Base-by-base conservation (phyloP, 768 basidiomycete species). In the Suillus subluteus region DNA sequence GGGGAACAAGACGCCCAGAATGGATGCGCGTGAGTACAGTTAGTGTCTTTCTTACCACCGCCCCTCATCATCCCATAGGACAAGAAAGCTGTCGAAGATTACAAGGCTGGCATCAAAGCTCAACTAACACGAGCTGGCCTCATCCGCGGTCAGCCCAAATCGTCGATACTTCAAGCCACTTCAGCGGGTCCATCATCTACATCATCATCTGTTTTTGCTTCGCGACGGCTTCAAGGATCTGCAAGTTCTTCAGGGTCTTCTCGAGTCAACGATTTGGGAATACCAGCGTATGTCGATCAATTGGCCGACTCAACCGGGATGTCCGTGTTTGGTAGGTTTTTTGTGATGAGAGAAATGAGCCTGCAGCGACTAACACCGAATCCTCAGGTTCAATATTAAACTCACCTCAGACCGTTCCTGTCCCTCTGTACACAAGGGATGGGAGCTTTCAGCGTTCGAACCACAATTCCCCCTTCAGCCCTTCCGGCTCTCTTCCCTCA, bases 1-100 rank as follows among this genome's bases (percentile, higher is more conserved):
- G 93, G 93, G 93, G 93, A 4, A 81, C 88, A 9, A 90, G 86
- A 73, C 86, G 93, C 62, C 93, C 92, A n/a, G 92, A 94, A 65
- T 94, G 92, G 92, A 92, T 94, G 91, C 81, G 91, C 71, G 92
- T 94, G 70, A 72, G 86, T 82, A 46, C 40, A 58, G 61, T 35
- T 50, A 46, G 37, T 32, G 21, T 61, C 59, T 63, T 48, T 67
- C 32, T 54, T 23, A 62, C 54, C 37, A 56, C 68, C 38, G 66
- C 65, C 67, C 62, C 69, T 75, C 64, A 75, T 65, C 41, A 62
- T 63, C 63, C 58, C 67, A 35, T 75, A 94, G 92, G 92, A 94
- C 76, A 94, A 94, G 78, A 87, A 89, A 69, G 87, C 86, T 9
- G 92, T 94, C 58, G 91, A 93, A 71, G 84, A 83, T 58, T 94